These are phyloP conservation scores for Ziziphus jujuba DNA, from an alignment of 306 rosid genomes.

Conservation along the genomic window DNA sequence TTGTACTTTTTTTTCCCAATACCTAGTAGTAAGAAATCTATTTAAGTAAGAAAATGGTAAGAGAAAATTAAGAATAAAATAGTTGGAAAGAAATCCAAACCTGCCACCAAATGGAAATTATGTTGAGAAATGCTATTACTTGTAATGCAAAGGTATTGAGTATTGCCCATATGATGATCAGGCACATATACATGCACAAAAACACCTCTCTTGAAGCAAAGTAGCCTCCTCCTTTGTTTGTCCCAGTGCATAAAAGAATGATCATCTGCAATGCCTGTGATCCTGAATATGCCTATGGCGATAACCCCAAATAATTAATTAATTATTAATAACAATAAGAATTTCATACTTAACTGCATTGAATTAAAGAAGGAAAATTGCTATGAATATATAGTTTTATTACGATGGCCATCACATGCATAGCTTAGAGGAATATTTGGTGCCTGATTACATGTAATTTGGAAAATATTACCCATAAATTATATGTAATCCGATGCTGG, in stretches of 20 bases:
- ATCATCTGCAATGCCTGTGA: conserved; percentile 29
- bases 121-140: conserved; percentile 27
- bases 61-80: not conserved
- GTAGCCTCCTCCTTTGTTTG: conserved; percentile 31
- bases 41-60: too few relatives aligned
- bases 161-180: conserved; percentile 24
- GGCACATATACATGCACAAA: conserved; percentile 21
- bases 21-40: too few relatives aligned
- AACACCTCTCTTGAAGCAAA: conserved; percentile 25
- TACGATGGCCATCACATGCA: too few relatives aligned
- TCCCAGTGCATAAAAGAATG: conserved; percentile 31
- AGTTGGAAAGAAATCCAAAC: not conserved
- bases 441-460: too few relatives aligned
- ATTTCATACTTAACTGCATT: too few relatives aligned
- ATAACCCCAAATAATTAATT: too few relatives aligned
- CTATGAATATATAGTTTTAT: too few relatives aligned
- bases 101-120: conserved; percentile 38
- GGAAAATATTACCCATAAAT: too few relatives aligned
- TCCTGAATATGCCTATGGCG: conserved; percentile 28
- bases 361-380: not conserved
- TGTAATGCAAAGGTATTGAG: conserved; percentile 27
- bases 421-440: too few relatives aligned
- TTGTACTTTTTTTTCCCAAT: too few relatives aligned
- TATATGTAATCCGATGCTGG: too few relatives aligned
- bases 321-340: too few relatives aligned